phyloP scores from a whole-genome alignment of 768 basidiomycete genomes.

The Rossbeevera mucosa region DNA sequence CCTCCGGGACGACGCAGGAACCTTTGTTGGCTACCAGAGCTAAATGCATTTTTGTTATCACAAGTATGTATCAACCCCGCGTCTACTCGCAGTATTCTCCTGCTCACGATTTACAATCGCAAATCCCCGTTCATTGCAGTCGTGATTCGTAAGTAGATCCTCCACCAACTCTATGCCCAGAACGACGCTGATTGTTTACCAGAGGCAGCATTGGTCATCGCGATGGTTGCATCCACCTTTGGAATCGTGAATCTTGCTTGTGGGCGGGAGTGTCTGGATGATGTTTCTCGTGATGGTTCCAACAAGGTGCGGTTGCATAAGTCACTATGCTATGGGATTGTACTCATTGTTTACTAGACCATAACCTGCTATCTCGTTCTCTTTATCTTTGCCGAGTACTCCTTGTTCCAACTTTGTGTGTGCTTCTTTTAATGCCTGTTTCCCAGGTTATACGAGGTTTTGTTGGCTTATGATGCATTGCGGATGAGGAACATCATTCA shows the following conservation, averaged over 20 bases:
- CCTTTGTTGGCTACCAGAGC: constrained; percentile 68
- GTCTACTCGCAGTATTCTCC: neutral
- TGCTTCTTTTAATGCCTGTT: constrained; percentile 2
- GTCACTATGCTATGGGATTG: neutral
- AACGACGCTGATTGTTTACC: constrained; percentile 9
- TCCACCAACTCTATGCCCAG: neutral
- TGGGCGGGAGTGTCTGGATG: constrained; percentile 8
- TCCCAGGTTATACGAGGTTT: constrained; percentile 69
- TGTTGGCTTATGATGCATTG: constrained; percentile 82
- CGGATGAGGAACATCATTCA: constrained; percentile 75
- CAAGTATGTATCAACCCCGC: constrained; percentile 60
- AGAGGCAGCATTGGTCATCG: constrained; percentile 74
- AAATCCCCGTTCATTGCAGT: constrained; percentile 33
- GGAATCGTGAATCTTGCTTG: constrained; percentile 43
- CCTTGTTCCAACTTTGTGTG: neutral
- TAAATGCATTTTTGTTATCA: constrained; percentile 65
- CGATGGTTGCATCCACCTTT: constrained; percentile 71
- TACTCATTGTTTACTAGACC: constrained; percentile 43
- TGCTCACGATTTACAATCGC: constrained; percentile 9
- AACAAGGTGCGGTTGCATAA: constrained; percentile 48
- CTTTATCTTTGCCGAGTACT: constrained; percentile 78
- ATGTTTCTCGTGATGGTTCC: constrained; percentile 14
- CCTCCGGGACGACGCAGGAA: constrained; percentile 58
- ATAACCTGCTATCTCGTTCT: constrained; percentile 81
- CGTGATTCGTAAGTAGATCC: constrained; percentile 50